Conservation (phyloP, 352 stramenopile genomes). For the Pythium graminicola region DNA sequence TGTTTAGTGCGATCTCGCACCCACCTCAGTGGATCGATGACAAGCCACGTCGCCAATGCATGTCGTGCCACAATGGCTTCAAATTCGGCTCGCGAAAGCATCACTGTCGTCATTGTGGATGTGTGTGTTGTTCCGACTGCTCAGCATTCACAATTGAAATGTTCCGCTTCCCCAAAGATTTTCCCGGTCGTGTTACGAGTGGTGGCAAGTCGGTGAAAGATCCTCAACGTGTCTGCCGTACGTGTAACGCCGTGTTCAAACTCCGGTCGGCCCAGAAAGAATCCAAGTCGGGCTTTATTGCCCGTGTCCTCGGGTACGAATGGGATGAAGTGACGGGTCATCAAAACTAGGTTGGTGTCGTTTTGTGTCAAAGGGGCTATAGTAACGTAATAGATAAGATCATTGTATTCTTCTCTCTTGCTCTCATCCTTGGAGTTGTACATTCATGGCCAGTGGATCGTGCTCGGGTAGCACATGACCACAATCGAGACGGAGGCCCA, state of each 20-base stretch:
- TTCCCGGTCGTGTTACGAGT: slow-evolving; percentile 55
- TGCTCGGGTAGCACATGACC: slow-evolving; percentile 41
- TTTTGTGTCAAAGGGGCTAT: neutral
- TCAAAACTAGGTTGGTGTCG: slow-evolving; percentile 4
- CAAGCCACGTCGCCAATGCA: slow-evolving; percentile 63
- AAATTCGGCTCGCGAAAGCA: slow-evolving; percentile 77
- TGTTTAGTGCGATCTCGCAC: slow-evolving; percentile 68
- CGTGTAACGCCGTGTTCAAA: slow-evolving; percentile 83
- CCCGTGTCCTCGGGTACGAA: slow-evolving; percentile 74
- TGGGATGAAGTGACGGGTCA: slow-evolving; percentile 70
- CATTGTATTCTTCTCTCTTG: neutral
- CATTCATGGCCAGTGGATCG: slow-evolving; percentile 32
- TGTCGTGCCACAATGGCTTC: slow-evolving; percentile 64
- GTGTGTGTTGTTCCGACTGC: slow-evolving; percentile 82
- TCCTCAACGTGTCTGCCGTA: slow-evolving; percentile 72
- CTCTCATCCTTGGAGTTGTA: slow-evolving; percentile 1
- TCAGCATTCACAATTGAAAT: slow-evolving; percentile 73
- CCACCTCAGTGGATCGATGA: slow-evolving; percentile 78
- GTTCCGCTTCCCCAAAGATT: slow-evolving; percentile 79
- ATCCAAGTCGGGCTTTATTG: slow-evolving; percentile 80
- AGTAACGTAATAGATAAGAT: neutral
- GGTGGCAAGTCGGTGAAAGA: slow-evolving; percentile 71
- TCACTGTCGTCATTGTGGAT: slow-evolving; percentile 80
- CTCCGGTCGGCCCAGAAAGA: slow-evolving; percentile 75
- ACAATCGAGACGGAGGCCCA: slow-evolving; percentile 60